A percentile compares a stretch with the other conserved stretches of the same genome.
Conservation (phyloP, 352 stramenopile species). For the Globisporangium okanoganense region DNA sequence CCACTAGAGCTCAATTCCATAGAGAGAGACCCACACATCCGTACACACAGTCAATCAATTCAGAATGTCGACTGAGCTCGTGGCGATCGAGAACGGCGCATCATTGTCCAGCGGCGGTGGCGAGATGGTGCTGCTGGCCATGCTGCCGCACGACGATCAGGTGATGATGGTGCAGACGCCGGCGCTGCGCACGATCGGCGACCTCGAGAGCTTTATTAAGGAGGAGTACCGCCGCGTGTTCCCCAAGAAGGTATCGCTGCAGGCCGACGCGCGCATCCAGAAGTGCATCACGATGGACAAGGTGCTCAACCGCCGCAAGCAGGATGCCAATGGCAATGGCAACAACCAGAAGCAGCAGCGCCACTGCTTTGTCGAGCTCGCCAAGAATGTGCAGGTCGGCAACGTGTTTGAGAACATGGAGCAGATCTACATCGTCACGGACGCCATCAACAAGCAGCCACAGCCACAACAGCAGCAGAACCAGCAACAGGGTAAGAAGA, state of each 20-base stretch:
- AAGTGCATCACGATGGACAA: conserved; percentile 60
- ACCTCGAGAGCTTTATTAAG: conserved; percentile 62
- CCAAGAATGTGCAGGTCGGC: conserved; percentile 73
- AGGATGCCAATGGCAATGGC: conserved; percentile 1
- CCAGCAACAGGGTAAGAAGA: conserved; percentile 7
- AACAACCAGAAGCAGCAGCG: conserved; percentile 16
- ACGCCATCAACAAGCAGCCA: conserved; percentile 15
- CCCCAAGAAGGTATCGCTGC: conserved; percentile 39
- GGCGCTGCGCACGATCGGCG: conserved; percentile 35
- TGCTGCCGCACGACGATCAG: conserved; percentile 58
- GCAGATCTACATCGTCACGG: conserved; percentile 66
- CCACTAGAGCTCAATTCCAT: neutral
- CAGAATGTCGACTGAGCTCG: conserved; percentile 19
- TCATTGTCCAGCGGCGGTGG: neutral
- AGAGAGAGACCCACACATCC: neutral
- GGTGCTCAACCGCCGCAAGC: conserved; percentile 45
- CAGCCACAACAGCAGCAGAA: neutral
- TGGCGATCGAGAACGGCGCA: conserved; percentile 21
- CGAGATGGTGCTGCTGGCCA: conserved; percentile 71
- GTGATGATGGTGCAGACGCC: conserved; percentile 66
- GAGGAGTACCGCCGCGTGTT: conserved; percentile 64
- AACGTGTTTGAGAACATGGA: conserved; percentile 80
- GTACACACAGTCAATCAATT: neutral
- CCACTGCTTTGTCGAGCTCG: conserved; percentile 67
- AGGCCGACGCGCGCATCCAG: conserved; percentile 55